phyloP scores from a whole-genome alignment of 352 stramenopile species.

The Phytophthora boehmeriae region DNA sequence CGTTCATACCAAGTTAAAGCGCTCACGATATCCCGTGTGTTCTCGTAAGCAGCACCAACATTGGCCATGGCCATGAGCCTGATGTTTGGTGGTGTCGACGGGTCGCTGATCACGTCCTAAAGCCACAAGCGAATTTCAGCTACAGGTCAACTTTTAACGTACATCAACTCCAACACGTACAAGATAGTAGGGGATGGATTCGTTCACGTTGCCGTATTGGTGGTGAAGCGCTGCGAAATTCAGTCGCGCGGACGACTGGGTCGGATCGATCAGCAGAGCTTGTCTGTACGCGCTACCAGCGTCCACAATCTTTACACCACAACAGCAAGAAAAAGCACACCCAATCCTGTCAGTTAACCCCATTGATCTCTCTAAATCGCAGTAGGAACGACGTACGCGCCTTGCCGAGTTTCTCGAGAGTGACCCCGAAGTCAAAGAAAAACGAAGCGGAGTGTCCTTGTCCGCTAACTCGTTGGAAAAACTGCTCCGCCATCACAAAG shows the following conservation, averaged over 20 bases:
- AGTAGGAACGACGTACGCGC: conserved; percentile 16
- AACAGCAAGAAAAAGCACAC: neutral
- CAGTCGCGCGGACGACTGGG: conserved; percentile 46
- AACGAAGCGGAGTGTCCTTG: conserved; percentile 32
- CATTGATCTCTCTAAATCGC: neutral
- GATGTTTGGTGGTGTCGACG: conserved; percentile 13
- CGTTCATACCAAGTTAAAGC: conserved; percentile 39
- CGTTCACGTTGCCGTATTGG: conserved; percentile 51
- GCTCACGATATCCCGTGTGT: conserved; percentile 35
- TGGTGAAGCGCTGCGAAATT: conserved; percentile 78
- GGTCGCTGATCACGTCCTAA: conserved; percentile 37
- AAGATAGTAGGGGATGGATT: conserved; percentile 59
- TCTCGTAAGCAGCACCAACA: conserved; percentile 49
- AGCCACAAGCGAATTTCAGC: conserved; percentile 5
- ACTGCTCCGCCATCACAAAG: conserved; percentile 30
- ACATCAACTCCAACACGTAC: conserved; percentile 15
- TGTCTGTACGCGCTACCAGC: conserved; percentile 51
- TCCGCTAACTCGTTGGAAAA: conserved; percentile 29
- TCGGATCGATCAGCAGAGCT: conserved; percentile 39
- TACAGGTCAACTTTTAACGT: neutral
- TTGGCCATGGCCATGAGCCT: conserved; percentile 53
- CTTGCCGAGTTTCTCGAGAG: conserved; percentile 53
- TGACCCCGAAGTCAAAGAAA: conserved; percentile 63
- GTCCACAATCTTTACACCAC: conserved; percentile 40
- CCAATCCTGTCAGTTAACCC: conserved; percentile 4